These are phyloP conservation scores for Coemansia sp. DNA, from an alignment of 192 early-diverging fungal species.

Conservation along the genomic window DNA sequence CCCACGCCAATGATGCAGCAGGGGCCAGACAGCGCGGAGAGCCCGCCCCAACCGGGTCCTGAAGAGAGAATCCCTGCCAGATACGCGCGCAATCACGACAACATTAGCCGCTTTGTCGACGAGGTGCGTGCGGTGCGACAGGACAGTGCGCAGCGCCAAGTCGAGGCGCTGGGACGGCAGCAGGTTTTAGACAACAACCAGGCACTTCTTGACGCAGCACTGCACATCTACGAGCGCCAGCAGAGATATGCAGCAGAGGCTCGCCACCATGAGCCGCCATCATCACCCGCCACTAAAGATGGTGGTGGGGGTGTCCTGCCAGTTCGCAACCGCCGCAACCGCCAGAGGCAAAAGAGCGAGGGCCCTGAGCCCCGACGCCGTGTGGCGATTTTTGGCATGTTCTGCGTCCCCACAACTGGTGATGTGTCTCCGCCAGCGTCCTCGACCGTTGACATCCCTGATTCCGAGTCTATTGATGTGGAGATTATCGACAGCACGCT, in stretches of 20 bases:
- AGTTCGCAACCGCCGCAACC: slow-evolving; percentile 12
- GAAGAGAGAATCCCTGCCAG: slow-evolving; percentile 4
- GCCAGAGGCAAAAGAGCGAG: slow-evolving; percentile 18
- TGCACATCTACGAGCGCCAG: slow-evolving; percentile 50
- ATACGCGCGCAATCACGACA: slow-evolving; percentile 40
- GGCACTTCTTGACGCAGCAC: slow-evolving; percentile 40
- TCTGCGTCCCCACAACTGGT: slow-evolving; percentile 24
- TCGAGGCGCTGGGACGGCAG: slow-evolving; percentile 25
- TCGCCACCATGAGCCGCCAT: background rate
- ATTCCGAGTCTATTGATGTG: background rate
- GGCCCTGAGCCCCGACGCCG: slow-evolving; percentile 20
- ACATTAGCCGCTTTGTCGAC: slow-evolving; percentile 42
- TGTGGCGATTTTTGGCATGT: slow-evolving; percentile 42
- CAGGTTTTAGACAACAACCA: slow-evolving; percentile 36
- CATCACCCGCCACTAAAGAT: background rate
- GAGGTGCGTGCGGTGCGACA: slow-evolving; percentile 33
- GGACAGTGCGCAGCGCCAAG: slow-evolving; percentile 28
- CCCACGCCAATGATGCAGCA: background rate
- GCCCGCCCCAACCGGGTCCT: background rate
- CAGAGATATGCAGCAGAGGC: slow-evolving; percentile 12
- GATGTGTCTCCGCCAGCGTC: slow-evolving; percentile 9
- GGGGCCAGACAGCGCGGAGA: background rate
- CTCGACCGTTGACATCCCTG: background rate
- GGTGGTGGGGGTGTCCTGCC: too few species aligned
- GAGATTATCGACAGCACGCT: background rate